Percentiles rank a stretch among this genome's conserved stretches.
These are phyloP conservation scores for Maudiozyma turicensis DNA, from an alignment of 805 yeast genomes.

Conservation along the genomic window DNA sequence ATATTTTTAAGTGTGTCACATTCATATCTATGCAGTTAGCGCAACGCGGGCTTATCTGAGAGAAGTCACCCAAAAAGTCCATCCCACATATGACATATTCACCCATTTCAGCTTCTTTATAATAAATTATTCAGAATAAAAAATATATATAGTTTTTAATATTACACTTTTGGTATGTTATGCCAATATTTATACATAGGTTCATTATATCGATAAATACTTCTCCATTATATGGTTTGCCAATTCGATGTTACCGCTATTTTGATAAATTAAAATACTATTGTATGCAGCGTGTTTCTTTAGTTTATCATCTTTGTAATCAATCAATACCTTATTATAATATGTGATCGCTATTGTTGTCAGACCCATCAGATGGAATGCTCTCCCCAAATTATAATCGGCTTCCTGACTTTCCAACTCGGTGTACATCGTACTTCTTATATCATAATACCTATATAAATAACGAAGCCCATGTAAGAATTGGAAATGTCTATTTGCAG, in stretches of 20 bases:
- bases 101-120: not conserved
- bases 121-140: no score
- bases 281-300: constrained; percentile 81
- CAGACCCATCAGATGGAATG: constrained; percentile 77
- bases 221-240: constrained; percentile 58
- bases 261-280: constrained; percentile 60
- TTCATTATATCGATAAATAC: constrained; percentile 42
- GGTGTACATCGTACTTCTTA: constrained; percentile 32
- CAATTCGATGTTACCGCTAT: constrained; percentile 58
- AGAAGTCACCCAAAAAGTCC: not conserved
- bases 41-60: not conserved
- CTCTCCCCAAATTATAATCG: constrained; percentile 72
- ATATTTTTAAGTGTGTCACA: no score
- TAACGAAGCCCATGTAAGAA: constrained; percentile 79
- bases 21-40: not conserved
- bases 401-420: constrained; percentile 59
- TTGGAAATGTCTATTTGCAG: constrained; percentile 78
- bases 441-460: constrained; percentile 57
- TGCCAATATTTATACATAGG: not conserved
- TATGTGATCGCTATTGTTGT: constrained; percentile 61
- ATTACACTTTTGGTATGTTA: not conserved
- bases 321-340: constrained; percentile 58
- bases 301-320: constrained; percentile 48
- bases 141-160: not conserved
- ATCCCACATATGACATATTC: not conserved